These are phyloP conservation scores for Aspergillus spinulosporus DNA, from an alignment of 2,329 filamentous ascomycete genomes.

Conservation along the genomic window DNA sequence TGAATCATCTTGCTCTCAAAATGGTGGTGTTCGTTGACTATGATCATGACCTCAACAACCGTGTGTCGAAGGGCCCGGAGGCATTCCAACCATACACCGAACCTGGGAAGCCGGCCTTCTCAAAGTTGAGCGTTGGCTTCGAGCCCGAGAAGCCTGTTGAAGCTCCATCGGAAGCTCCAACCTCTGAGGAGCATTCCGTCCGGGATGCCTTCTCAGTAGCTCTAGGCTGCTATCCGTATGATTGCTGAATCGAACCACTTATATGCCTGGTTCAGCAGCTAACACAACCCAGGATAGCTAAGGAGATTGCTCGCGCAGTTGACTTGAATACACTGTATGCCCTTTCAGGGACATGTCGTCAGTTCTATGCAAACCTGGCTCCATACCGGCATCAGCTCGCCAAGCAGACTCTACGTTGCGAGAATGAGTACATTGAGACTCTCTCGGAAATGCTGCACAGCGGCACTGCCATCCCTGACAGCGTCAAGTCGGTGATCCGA, in stretches of 20 bases:
- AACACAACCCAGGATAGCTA: conserved; percentile 64
- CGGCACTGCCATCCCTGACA: conserved; percentile 36
- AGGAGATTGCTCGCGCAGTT: conserved; percentile 71
- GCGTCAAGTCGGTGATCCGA: conserved; percentile 33
- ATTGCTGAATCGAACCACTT: conserved; percentile 20
- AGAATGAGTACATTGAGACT: conserved; percentile 61
- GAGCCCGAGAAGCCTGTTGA: conserved; percentile 15
- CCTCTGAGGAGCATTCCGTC: conserved; percentile 23
- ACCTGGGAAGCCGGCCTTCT: conserved; percentile 26
- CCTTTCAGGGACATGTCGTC: conserved; percentile 77
- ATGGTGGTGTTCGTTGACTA: conserved; percentile 54
- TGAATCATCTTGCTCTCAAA: conserved; percentile 20
- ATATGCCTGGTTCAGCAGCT: conserved; percentile 18
- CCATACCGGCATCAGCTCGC: conserved; percentile 76
- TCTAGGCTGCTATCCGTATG: conserved; percentile 53
- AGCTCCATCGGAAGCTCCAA: conserved; percentile 1
- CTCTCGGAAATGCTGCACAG: conserved; percentile 45
- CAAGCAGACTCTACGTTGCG: conserved; percentile 74
- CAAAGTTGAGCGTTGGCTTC: conserved; percentile 19
- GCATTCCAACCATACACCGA: conserved; percentile 19
- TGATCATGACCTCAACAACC: conserved; percentile 39
- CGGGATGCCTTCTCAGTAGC: conserved; percentile 43
- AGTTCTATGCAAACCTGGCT: conserved; percentile 73
- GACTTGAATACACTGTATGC: conserved; percentile 86
- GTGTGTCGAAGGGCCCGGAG: conserved; percentile 17